Evolutionary conservation across 1,139 yeast genomes (phyloP).

Genomic region (Nakaseomyces uthaithaninus): DNA sequence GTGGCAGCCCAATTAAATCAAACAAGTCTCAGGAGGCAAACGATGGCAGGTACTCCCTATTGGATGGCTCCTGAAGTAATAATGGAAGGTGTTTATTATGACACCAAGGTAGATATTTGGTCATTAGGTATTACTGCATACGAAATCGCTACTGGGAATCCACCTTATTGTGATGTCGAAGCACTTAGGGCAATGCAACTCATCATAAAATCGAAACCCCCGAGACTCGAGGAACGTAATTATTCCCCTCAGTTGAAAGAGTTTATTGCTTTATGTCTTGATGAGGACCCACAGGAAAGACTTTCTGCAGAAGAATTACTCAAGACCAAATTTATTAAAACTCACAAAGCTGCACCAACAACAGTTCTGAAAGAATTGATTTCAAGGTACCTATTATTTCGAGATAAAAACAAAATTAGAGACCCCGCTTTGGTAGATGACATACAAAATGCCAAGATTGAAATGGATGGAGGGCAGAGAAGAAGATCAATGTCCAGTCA

Average conservation of each 20-base stretch:
- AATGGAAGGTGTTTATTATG: constrained; percentile 81
- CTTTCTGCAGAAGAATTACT: constrained; percentile 78
- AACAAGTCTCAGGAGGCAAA: constrained; percentile 71
- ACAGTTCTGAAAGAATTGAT: constrained; percentile 63
- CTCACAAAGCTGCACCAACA: constrained; percentile 54
- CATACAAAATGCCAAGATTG: constrained; percentile 28
- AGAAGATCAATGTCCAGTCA: constrained; percentile 13
- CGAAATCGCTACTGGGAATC: constrained; percentile 95
- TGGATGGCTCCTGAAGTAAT: constrained; percentile 99
- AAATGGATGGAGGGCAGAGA: constrained; percentile 14
- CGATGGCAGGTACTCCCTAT: constrained; percentile 98
- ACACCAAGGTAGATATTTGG: constrained; percentile 87
- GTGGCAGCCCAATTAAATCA: constrained; percentile 90
- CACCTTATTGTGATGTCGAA: constrained; percentile 94
- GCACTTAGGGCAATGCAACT: constrained; percentile 92
- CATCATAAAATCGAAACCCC: constrained; percentile 88
- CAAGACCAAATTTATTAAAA: constrained; percentile 63
- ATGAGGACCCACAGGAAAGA: constrained; percentile 86
- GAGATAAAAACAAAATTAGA: constrained; percentile 47
- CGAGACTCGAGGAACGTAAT: constrained; percentile 84
- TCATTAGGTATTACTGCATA: constrained; percentile 87
- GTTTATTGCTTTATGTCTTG: constrained; percentile 82
- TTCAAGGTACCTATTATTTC: constrained; percentile 73
- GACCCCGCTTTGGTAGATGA: constrained; percentile 40
- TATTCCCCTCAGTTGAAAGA: constrained; percentile 74